Evolutionary conservation across 2,329 filamentous ascomycete genomes (phyloP), one percentile per base, ranked within the genome.

Genomic region (Cladosporium austrohemisphaericum): DNA sequence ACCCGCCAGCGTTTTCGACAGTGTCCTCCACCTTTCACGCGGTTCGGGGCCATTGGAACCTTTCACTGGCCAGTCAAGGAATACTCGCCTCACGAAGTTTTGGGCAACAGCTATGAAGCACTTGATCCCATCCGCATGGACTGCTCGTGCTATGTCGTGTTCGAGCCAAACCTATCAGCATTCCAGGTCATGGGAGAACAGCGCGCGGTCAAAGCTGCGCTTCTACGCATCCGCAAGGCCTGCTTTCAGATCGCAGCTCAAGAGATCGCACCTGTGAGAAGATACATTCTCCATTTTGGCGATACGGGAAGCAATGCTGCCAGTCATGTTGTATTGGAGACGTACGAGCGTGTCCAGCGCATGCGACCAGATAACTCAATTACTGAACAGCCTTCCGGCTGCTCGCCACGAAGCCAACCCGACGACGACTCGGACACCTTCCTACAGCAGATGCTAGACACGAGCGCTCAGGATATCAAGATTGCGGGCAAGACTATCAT

Each of bases 11-110:
- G 48, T 1, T 65, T 53, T 38, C 57, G 63, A 0, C 61, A 60
- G 22, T 36, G 51, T 33, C 63, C 63, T 11, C 58, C 58, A 0
- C 40, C 35, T 4, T 50, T 55, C 35, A 52, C 51, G 29, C 37
- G 40, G 4, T 63, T 63, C 35, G 54, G 53, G 3, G 55, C 58
- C 2, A 61, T 65, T 22, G 61, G 72, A 11, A 56, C 66, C 1
- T 75, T 76, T 44, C 57, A 71, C 16, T 77, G 74, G 75, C 74
- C 74, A 3, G 53, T 58, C 1, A 61, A 70, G 25, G 71, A 75
- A 5, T 68, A 70, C 28, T 60, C 66, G 0, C 58, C 73, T 2
- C 59, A 67, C 10, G 64, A 71, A 9, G 59, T 68, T 9, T 61
- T 77, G 10, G 74, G 73, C 1, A 47, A 54, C 8, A 65, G 67